A percentile compares a stretch with the other conserved stretches of the same genome.
Evolutionary conservation across 495 filamentous ascomycete species (phyloP).

Genomic region (Tuber microsphaerosporum): DNA sequence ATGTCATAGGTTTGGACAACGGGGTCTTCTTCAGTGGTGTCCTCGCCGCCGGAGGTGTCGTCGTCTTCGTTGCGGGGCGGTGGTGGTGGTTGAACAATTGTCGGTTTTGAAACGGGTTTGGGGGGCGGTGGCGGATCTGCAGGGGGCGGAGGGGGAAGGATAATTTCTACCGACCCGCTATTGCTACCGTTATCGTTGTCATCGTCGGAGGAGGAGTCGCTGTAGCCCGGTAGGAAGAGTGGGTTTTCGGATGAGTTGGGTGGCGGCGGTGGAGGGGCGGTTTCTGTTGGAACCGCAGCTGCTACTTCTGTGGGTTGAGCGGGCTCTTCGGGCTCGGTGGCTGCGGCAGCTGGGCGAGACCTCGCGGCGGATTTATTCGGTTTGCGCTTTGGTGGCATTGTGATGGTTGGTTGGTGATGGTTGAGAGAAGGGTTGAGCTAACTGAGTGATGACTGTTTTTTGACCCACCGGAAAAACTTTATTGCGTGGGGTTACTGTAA

Average conservation of each 20-base stretch:
- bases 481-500: neutral
- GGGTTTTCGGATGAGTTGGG: slow-evolving; percentile 3
- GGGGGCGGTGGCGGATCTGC: neutral
- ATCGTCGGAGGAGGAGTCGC: neutral
- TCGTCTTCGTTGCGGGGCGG: slow-evolving; percentile 7
- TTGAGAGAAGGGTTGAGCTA: neutral
- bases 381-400: neutral
- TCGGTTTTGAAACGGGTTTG: neutral
- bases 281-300: neutral
- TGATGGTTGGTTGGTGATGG: neutral
- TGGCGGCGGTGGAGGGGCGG: neutral
- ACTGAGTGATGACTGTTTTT: neutral
- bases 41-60: slow-evolving; percentile 5
- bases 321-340: neutral
- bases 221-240: slow-evolving; percentile 1
- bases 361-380: neutral
- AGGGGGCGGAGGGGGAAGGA: neutral
- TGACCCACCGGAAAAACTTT: neutral
- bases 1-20: slow-evolving; percentile 38
- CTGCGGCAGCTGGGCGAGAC: neutral
- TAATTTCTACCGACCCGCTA: neutral
- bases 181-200: neutral
- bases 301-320: neutral
- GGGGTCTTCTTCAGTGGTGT: slow-evolving; percentile 30
- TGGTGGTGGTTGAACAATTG: neutral